Evolutionary conservation across 257 asterid genomes (phyloP).

Genomic region (Agastache rugosa): DNA sequence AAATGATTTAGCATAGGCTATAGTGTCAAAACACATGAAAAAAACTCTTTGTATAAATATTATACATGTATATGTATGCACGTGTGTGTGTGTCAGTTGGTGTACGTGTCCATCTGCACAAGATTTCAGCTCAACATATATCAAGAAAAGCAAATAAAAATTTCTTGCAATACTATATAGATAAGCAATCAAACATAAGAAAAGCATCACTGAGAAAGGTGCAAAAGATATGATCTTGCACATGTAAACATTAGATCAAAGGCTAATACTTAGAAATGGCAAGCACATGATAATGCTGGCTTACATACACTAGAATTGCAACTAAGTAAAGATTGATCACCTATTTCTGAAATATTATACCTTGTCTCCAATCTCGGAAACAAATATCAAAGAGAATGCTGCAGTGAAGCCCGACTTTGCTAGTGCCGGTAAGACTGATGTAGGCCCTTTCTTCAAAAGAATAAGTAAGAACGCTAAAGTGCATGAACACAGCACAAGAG

Average conservation of each 20-base stretch:
- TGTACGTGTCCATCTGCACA: not conserved
- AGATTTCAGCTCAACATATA: conserved; percentile 9
- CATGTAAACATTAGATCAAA: not conserved
- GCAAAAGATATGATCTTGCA: not conserved
- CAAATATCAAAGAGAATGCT: conserved; percentile 87
- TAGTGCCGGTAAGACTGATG: conserved; percentile 70
- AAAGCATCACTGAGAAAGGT: not conserved
- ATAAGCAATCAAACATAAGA: not conserved
- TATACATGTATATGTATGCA: not conserved
- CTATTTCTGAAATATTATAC: conserved; percentile 46
- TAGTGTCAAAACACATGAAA: not conserved
- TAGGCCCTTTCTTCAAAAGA: conserved; percentile 69
- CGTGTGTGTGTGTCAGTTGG: not conserved
- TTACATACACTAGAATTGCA: not conserved
- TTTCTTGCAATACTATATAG: no score
- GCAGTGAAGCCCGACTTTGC: conserved; percentile 96
- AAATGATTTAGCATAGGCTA: not conserved
- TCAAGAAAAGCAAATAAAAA: not conserved
- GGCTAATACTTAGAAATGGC: not conserved
- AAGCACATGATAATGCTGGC: not conserved
- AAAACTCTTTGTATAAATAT: not conserved
- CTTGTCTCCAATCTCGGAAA: conserved; percentile 98
- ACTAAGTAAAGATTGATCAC: not conserved
- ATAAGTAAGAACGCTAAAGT: conserved; percentile 61
- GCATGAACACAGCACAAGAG: conserved; percentile 82